Evolutionary conservation across 2,329 filamentous ascomycete species (phyloP), one percentile per base, ranked within the genome.

Genomic region (Pyrenochaeta sp.): DNA sequence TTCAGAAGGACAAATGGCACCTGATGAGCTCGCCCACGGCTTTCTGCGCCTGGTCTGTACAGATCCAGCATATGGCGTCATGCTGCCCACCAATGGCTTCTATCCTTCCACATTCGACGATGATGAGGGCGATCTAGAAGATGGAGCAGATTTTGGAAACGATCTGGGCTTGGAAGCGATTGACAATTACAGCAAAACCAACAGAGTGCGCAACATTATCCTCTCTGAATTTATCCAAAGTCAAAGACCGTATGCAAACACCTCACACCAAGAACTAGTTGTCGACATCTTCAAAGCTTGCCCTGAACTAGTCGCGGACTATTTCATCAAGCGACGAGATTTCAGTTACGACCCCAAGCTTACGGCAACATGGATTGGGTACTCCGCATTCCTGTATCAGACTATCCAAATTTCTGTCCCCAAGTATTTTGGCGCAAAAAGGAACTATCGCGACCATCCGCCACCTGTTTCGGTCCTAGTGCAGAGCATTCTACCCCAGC

Each of bases 311-410:
- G 86, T 96, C 1, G 90, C 92, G 43, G 89, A 93, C 69, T 99
- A 96, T 75, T 98, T 97, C 72, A 83, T 88, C 43, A 89, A 87
- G 72, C 93, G 92, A 72, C 86, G 89, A 25, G 73, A 72, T 52
- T 95, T 98, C 69, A 87, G 89, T 0, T 92, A 96, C 62, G 93
- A 98, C 42, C 93, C 95, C 0, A 98, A 97, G 72, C 84, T 96
- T 5, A 95, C 93, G 2, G 89, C 93, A 44, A 95, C 93, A 0
- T 99, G 95, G 95, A 91, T 98, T 66, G 93, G 94, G 42, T 97
- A 96, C 73, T 92, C 93, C 0, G 88, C 93, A 0, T 92, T 98
- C 61, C 80, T 99, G 5, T 96, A 96, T 77, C 91, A 90, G 59
- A 87, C 89, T 1, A 88, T 97, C 45, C 86, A 90, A 56, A 81